Base-by-base conservation (phyloP, 805 yeast genomes). In the Teunomyces pallodes region DNA sequence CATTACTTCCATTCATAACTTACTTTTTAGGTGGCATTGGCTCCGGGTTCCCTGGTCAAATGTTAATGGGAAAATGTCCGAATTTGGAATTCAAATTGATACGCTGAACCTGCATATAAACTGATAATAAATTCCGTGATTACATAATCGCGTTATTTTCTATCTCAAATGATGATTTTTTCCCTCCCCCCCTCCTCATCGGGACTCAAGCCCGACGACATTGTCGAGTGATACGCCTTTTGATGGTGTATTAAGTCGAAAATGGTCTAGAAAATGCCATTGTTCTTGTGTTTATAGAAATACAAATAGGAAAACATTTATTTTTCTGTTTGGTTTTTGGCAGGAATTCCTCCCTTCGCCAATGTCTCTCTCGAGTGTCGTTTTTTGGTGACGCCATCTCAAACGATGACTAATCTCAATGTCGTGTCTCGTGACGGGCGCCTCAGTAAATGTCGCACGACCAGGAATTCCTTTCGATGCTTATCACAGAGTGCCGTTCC, bases 1-100 rank as follows among this genome's bases (percentile, higher is more conserved):
- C 24, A 5, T 20, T 20, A 20, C 24, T 20, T 20, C 6, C 24
- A 20, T 20, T 20, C 4, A 20, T 4, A 20, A 20, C 54, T 29
- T 45, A 51, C 54, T 49, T 39, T 46, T 48, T 46, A 6, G 54
- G 54, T 13, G 51, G 47, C 51, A 51, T 51, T 26, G 17, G 26
- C 6, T 35, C 10, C 9, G 20, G 16, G 20, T 32, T 32, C 13
- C 5, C 6, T 20, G 24, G 6, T 20, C 24, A 20, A 20, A 4
- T 20, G 24, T 4, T 20, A 3, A 20, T 20, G 24, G 6, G 24
- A 20, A 20, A 20, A 20, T 20, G 24, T 20, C 24, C 24, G 24
- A 20, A 20, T 20, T 20, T 20, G 24, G 24, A 20, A 20, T 20
- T 20, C 24, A 20, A 20, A 20, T 4, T 20, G 24, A 20, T 5